Evolutionary conservation across 441 rosid genomes (phyloP), one percentile per base, ranked within the genome.

Genomic region (Populus tomentosa): DNA sequence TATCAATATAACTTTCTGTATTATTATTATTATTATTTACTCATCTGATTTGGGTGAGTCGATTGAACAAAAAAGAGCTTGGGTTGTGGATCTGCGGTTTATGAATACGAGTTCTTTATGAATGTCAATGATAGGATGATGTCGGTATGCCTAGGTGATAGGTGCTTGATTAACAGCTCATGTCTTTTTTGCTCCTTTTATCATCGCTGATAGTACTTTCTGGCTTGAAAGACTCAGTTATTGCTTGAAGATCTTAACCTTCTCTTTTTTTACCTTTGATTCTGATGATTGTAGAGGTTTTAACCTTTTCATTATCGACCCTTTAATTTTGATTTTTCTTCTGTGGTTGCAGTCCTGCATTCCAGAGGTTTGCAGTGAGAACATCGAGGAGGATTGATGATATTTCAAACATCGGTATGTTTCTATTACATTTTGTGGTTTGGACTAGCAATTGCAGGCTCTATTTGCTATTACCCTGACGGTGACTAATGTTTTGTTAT

Each of bases 331-430:
- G 11, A 61, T 32, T 18, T 8, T 20, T 32, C 7, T 20, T 59
- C 35, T 73, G 70, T 69, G 67, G 75, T 76, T 50, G 65, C 87
- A 90, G 96, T 80, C 98, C 88, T 83, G 87, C 97, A 63, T 95
- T 95, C 75, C 98, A 95, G 85, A 90, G 99, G 79, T 95, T 95
- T 88, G 98, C 99, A 18, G 98, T 95, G 75, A 91, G 95, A 81
- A 95, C 98, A n/a, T 93, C 98, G 10, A 88, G 82, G 87, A 87
- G 69, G 81, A 79, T 95, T 21, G 99, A 93, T 70, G 90, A 92
- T 66, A 72, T 91, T 53, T 92, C 98, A 2, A 85, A 66, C 69
- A 74, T 88, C 20, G 96, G 92, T 90, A 78, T 18, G 87, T 74
- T 21, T 71, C 5, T 67, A 1, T 40, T 64, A 21, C n/a, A 30